Conservation (phyloP, 306 rosid species). For the Medicago ruthenica region DNA sequence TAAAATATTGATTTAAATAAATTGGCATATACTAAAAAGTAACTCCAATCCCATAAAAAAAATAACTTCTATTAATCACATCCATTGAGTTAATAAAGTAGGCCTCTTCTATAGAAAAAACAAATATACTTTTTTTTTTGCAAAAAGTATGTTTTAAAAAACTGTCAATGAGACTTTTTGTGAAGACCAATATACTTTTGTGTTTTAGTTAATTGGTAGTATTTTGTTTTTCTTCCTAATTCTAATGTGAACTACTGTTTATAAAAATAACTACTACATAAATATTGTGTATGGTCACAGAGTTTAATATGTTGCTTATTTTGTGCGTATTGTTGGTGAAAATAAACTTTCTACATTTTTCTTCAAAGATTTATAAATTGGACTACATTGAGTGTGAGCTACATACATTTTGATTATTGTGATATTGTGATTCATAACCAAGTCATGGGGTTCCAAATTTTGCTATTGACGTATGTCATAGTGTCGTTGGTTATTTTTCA, state of each 20-base stretch:
- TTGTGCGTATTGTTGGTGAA: background rate
- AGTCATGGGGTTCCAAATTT: constrained; percentile 26
- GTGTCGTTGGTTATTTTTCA: constrained; percentile 20
- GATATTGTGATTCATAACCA: background rate
- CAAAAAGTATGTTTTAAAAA: background rate
- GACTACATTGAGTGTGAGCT: background rate
- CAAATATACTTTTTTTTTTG: background rate
- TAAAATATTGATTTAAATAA: too few relatives aligned
- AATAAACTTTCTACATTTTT: background rate
- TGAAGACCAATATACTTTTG: background rate
- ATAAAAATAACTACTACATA: background rate
- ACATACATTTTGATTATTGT: background rate
- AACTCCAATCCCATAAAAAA: too few relatives aligned
- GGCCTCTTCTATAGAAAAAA: too few relatives aligned
- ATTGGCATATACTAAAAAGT: too few relatives aligned
- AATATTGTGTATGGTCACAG: background rate
- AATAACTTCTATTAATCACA: too few relatives aligned
- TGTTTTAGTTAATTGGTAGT: background rate
- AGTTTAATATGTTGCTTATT: background rate
- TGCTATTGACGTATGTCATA: constrained; percentile 10
- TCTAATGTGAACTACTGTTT: background rate
- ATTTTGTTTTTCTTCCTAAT: background rate
- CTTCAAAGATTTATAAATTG: too few relatives aligned
- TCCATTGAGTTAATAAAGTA: too few relatives aligned
- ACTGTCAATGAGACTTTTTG: background rate